phyloP scores from a whole-genome alignment of 257 asterid species.

The Jaltomata sinuosa region DNA sequence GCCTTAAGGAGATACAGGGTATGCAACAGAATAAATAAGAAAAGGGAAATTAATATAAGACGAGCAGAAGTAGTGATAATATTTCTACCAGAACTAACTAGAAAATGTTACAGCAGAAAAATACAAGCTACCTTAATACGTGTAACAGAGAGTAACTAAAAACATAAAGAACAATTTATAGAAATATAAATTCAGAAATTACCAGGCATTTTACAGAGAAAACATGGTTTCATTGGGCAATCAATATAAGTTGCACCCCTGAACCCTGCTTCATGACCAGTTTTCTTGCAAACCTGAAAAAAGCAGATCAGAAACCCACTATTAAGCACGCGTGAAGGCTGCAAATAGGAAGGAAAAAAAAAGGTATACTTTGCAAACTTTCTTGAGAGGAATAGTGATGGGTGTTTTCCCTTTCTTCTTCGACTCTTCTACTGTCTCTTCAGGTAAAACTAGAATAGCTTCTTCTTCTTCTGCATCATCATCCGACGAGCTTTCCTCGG shows the following conservation, averaged over 20 bases:
- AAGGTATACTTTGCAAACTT: conserved; percentile 68
- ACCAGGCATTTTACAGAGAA: conserved; percentile 98
- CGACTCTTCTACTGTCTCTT: conserved; percentile 20
- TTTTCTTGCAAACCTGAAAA: conserved; percentile 77
- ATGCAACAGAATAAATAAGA: background rate
- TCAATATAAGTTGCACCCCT: conserved; percentile 93
- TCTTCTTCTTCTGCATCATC: conserved; percentile 20
- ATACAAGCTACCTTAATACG: background rate
- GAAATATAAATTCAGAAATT: background rate
- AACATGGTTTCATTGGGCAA: conserved; percentile 99
- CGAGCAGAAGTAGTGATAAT: background rate
- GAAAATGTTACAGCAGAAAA: background rate
- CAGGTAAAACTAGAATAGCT: conserved; percentile 10
- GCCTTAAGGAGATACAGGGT: too few species aligned
- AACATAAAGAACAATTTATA: background rate
- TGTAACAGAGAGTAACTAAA: background rate
- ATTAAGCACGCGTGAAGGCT: background rate
- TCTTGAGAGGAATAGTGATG: conserved; percentile 69
- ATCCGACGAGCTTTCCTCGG: conserved; percentile 60
- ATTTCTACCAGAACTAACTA: background rate
- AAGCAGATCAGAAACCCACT: background rate
- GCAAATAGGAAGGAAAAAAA: background rate
- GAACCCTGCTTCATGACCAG: conserved; percentile 97
- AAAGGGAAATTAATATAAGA: background rate
- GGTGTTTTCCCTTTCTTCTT: conserved; percentile 37